Base-by-base conservation (phyloP, 2,329 filamentous ascomycete genomes). In the Talaromyces rugulosus region DNA sequence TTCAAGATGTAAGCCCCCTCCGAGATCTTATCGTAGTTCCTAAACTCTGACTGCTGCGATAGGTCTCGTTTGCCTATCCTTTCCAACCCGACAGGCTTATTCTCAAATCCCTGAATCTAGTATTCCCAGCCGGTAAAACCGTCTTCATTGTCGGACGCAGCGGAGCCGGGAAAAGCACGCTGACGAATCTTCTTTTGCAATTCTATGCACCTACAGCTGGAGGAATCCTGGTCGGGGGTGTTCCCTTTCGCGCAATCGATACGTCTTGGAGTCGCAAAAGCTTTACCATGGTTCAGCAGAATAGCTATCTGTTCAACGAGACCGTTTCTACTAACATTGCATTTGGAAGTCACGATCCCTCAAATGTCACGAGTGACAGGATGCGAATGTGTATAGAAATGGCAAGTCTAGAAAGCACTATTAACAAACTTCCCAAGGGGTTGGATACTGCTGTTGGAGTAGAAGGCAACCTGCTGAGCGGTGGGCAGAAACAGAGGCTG, bases 111-210 rank as follows among this genome's bases (percentile, higher is more conserved):
- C 84, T 85, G 0, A 87, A 82, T 0, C 83, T 97, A 64, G 84
- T 82, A 66, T 94, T 98, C 62, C 84, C 87, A 0, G 82, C 88
- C 0, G 88, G 90, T 0, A 81, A 90, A 64, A 86, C 89, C 3
- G 91, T 87, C 0, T 97, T 95, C 69, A 81, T 98, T 2, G 85
- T 97, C 56, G 95, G 94, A 0, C 85, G 83, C 68, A 96, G 92
- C 69, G 95, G 95, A 0, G 96, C 91, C 1, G 94, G 94, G 0
- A 98, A 98, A 74, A 96, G 92, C 67, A 98, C 94, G 0, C 71
- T 98, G 1, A 88, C 89, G 1, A 92, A 91, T 70, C 81, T 98
- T 0, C 81, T 98, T 0, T 81, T 92, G 57, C 85, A 88, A 12
- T 90, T 96, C 67, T 96, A 97, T 70, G 79, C 85, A 6, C 85